Base-by-base conservation (phyloP, 768 basidiomycete species). In the Termitomyces eurrhizus region DNA sequence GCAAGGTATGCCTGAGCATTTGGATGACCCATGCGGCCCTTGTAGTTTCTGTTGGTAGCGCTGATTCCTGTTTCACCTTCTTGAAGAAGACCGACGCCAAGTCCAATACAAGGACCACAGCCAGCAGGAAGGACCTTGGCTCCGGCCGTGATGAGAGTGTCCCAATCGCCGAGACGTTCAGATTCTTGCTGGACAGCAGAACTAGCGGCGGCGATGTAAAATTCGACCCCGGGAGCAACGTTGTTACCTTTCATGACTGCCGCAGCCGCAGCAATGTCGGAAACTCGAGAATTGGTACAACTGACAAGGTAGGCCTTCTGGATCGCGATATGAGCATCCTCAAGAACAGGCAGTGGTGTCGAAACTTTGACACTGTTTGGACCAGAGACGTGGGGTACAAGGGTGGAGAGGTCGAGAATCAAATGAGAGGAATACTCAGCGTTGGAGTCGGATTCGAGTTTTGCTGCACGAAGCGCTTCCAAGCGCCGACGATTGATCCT, bases 301-400 rank as follows among this genome's bases (percentile, higher is more conserved):
- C 92, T 94, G 60, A 99, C 93, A 59, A 99, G 91, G 75, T 99
- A 99, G 0, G 97, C 97, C 74, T 99, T 99, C 67, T 99, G 84
- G 70, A 99, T 97, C 32, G 83, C 76, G 67, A 98, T 90, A 37
- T 80, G 83, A 29, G 80, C 76, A 36, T 83, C 77, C 66, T 90
- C 88, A 13, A 99, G 83, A n/a, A 81, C 78, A 0, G 96, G 92
- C 0, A 99, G 83, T 0, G 97, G 91, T 0, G 88, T 98, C n/a
- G 95, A 92, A 52, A 98, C 73, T 74, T 99, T 99, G 72, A 98
- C 96, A 67, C 92, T 94, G 75, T 98, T 99, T 13, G 97, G 97
- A 1, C 97, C 97, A 16, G 96, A 97, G 41, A 97, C 89, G 69
- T 98, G 92, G 0, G 97, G 96, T 0, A 95, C 89, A 41, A 99